Evolutionary conservation across 1,284 basidiomycete species (phyloP), one percentile per base, ranked within the genome.

Genomic region (Flammula alnicola): DNA sequence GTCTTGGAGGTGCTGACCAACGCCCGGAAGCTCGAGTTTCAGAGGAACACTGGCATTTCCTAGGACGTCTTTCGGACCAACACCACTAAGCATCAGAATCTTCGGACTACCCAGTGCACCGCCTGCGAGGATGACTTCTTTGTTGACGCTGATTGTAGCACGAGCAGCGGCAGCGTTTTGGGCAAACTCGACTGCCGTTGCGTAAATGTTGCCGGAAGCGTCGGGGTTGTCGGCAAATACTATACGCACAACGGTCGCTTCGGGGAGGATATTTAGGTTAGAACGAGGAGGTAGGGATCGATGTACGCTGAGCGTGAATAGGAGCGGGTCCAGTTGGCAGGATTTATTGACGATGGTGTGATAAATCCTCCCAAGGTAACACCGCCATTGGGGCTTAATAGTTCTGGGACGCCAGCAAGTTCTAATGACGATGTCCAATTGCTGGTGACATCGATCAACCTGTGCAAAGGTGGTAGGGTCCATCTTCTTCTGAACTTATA

Each of bases 1-100:
- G 63, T 92, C 87, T 64, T 88, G 85, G 36, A 91, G 63, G 68
- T 89, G 84, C 67, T 86, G 81, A 1, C 90, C 90, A 45, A 93
- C 89, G 47, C 84, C 86, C 4, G 88, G 86, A 2, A 90, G 71
- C 52, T 82, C 80, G 32, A 72, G 54, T 20, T 63, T 49, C 4
- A 77, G 65, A 16, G 58, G 44, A 14, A 92, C 79, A 38, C 79
- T 79, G 20, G 81, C 76, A 5, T 64, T 62, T 19, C 73, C 57
- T 33, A 91, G 68, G 2, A 83, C 75, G 41, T 79, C 78, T 44
- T 62, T 65, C 3, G 87, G 85, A 0, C 88, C 90, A 47, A 93
- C 77, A 53, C 90, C 90, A 49, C 84, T 88, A 7, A 83, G 71
- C 75, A 86, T 77, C 32, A 91, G 72, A 14, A 91, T 72, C 54